Evolutionary conservation across 169 alveolate genomes (phyloP).

Genomic region (Plasmodium malariae): DNA sequence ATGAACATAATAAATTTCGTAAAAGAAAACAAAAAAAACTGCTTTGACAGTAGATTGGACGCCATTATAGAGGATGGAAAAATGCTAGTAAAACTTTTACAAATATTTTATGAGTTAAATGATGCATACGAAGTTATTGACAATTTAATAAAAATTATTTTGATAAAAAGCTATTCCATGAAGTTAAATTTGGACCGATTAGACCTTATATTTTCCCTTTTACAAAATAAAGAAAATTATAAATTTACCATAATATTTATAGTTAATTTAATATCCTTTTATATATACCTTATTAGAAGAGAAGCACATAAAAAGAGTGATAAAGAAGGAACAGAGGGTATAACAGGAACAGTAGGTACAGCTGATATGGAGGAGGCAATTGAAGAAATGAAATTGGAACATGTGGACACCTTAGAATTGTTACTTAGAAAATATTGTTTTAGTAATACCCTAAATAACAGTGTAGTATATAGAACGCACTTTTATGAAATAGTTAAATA

Average conservation of each 20-base stretch:
- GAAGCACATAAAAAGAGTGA: conserved; percentile 40
- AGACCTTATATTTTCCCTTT: conserved; percentile 11
- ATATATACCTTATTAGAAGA: conserved; percentile 35
- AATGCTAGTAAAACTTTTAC: conserved; percentile 20
- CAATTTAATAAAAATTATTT: conserved; percentile 35
- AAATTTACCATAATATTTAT: conserved; percentile 24
- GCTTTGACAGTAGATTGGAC: conserved; percentile 15
- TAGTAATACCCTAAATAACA: neutral
- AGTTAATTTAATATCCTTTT: conserved; percentile 44
- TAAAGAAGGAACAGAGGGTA: neutral
- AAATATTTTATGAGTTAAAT: conserved; percentile 3
- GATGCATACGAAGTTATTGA: conserved; percentile 43
- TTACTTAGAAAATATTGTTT: neutral
- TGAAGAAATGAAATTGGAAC: neutral
- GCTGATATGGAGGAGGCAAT: neutral
- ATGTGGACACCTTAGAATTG: neutral
- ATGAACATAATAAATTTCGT: conserved; percentile 21
- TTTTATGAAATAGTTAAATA: conserved; percentile 29
- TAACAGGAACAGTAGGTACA: neutral
- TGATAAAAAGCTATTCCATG: conserved; percentile 14
- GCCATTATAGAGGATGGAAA: conserved; percentile 11
- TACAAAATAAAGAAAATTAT: conserved; percentile 14
- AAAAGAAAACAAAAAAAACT: conserved; percentile 38
- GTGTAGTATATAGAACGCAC: conserved; percentile 6
- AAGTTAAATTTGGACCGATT: conserved; percentile 5